A percentile compares a stretch with the other conserved stretches of the same genome.
phyloP scores from a whole-genome alignment of 768 basidiomycete genomes.

The Lyophyllum shimeji region DNA sequence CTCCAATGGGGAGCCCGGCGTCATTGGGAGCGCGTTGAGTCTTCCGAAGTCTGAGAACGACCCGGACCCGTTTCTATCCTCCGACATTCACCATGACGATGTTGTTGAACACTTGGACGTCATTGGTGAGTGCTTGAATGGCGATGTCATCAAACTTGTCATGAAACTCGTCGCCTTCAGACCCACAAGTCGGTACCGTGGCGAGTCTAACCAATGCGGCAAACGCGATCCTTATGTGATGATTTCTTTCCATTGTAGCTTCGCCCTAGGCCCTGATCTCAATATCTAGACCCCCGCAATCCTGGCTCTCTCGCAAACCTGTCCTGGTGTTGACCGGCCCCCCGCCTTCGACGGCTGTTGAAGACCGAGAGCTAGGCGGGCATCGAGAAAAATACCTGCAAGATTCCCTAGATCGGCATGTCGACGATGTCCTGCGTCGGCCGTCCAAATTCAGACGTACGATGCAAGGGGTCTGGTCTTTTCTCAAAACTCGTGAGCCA shows the following conservation, averaged over 20 bases:
- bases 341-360: constrained; percentile 30
- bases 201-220: constrained; percentile 78
- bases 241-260: neutral
- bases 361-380: constrained; percentile 28
- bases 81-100: constrained; percentile 66
- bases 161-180: constrained; percentile 29
- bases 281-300: constrained; percentile 57
- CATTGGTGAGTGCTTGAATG: constrained; percentile 48
- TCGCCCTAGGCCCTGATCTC: neutral
- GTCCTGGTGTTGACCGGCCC: constrained; percentile 53
- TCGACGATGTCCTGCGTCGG: constrained; percentile 70
- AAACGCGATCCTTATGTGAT: constrained; percentile 71
- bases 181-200: constrained; percentile 73
- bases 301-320: constrained; percentile 71
- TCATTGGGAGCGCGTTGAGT: constrained; percentile 46
- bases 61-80: constrained; percentile 9
- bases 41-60: constrained; percentile 9
- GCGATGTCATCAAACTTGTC: neutral
- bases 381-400: constrained; percentile 29
- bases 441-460: constrained; percentile 59
- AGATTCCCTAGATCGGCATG: constrained; percentile 68
- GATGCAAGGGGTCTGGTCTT: constrained; percentile 74
- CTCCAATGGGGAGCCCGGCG: constrained; percentile 34
- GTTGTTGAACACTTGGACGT: constrained; percentile 84
- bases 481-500: constrained; percentile 76